Conservation (phyloP, 805 yeast species). For the Candida boleticola region DNA sequence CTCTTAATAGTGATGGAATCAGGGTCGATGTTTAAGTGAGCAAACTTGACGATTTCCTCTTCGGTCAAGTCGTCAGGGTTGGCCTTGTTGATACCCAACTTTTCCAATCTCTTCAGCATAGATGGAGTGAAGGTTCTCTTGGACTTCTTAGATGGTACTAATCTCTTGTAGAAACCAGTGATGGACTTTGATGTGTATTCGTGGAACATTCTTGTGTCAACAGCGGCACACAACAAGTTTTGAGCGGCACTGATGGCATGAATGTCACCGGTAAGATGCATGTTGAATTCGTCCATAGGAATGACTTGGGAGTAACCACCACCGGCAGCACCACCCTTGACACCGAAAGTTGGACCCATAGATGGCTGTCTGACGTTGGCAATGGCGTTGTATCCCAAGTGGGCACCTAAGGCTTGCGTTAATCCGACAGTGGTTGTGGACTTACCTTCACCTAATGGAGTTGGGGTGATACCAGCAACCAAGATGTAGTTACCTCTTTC, state of each 20-base stretch:
- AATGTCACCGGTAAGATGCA: slow-evolving; percentile 96
- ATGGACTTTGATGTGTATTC: slow-evolving; percentile 81
- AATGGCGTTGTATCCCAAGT: slow-evolving; percentile 74
- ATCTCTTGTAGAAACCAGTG: slow-evolving; percentile 74
- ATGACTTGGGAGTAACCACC: slow-evolving; percentile 98
- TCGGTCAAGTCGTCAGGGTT: slow-evolving; percentile 77
- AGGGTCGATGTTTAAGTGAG: slow-evolving; percentile 85
- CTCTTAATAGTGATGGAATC: slow-evolving; percentile 87
- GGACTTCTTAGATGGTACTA: slow-evolving; percentile 86
- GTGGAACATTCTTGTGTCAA: slow-evolving; percentile 96
- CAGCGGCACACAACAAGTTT: slow-evolving; percentile 91
- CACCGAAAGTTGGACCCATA: slow-evolving; percentile 98
- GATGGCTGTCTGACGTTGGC: slow-evolving; percentile 98
- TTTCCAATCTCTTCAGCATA: slow-evolving; percentile 71
- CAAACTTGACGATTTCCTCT: slow-evolving; percentile 73
- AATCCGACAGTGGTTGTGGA: slow-evolving; percentile 94
- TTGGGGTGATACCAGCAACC: slow-evolving; percentile 97
- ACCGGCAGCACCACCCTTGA: slow-evolving; percentile 99
- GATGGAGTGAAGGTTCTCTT: slow-evolving; percentile 73
- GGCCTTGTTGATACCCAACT: slow-evolving; percentile 77
- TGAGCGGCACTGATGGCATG: slow-evolving; percentile 95
- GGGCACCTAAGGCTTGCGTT: slow-evolving; percentile 96
- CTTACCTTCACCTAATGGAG: slow-evolving; percentile 98
- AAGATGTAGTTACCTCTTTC: slow-evolving; percentile 83
- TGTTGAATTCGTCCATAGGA: slow-evolving; percentile 98